phyloP scores from a whole-genome alignment of 1,284 basidiomycete genomes.

The Gymnopus androsaceus region DNA sequence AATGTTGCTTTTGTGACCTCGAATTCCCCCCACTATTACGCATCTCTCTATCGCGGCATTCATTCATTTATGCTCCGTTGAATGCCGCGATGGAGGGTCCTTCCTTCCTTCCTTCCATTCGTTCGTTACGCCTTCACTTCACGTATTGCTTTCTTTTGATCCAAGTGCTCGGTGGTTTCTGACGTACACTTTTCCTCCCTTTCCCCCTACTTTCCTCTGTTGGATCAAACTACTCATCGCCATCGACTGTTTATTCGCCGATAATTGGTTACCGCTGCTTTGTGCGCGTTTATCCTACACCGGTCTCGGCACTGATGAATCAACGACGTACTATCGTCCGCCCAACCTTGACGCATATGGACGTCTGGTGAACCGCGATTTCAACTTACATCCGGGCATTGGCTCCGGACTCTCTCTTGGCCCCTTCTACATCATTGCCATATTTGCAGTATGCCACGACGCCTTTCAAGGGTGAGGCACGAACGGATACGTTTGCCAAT shows the following conservation, averaged over 20 bases:
- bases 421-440: background rate
- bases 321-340: background rate
- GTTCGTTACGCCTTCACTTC: background rate
- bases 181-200: constrained; percentile 10
- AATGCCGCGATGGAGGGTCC: background rate
- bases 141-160: constrained; percentile 3
- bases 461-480: constrained; percentile 96
- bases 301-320: background rate
- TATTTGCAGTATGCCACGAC: constrained; percentile 86
- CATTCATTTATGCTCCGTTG: background rate
- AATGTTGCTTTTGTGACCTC: constrained; percentile 17
- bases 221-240: background rate
- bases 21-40: constrained; percentile 26
- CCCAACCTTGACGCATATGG: background rate
- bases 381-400: background rate
- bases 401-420: background rate
- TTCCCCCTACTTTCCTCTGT: background rate
- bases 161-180: constrained; percentile 13
- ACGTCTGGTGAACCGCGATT: background rate
- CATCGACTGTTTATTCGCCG: background rate
- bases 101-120: too few species aligned
- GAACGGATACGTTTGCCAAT: constrained; percentile 96
- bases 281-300: constrained; percentile 1
- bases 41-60: constrained; percentile 10
- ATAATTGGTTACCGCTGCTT: constrained; percentile 7